phyloP scores from a whole-genome alignment of 805 yeast genomes.

The Metschnikowia anglica region DNA sequence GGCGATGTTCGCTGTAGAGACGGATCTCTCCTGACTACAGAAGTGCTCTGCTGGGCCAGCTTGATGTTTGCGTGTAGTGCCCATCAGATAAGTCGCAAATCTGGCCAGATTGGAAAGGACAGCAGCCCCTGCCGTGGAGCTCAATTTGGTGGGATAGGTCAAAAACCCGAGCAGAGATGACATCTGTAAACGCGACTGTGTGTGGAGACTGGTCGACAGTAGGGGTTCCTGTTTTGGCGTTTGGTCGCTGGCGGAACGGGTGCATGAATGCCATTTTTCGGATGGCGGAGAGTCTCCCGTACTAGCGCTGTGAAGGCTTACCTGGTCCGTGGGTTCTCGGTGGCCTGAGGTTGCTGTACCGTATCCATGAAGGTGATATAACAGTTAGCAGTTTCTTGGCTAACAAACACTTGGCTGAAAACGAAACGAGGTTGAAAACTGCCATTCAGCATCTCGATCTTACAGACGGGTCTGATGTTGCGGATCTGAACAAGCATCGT shows the following conservation, averaged over 20 bases:
- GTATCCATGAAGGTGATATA: constrained; percentile 7
- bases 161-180: constrained; percentile 7
- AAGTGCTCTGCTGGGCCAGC: constrained; percentile 12
- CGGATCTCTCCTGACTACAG: constrained; percentile 8
- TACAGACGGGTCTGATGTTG: constrained; percentile 1
- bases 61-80: constrained; percentile 10
- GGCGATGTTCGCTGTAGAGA: constrained; percentile 9
- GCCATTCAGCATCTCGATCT: neutral
- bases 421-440: neutral
- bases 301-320: constrained; percentile 3
- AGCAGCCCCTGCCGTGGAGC: constrained; percentile 4
- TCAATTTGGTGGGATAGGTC: constrained; percentile 7
- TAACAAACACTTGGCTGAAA: constrained; percentile 5
- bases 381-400: constrained; percentile 9
- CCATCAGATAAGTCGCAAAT: constrained; percentile 6
- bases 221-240: constrained; percentile 8
- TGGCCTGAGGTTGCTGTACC: constrained; percentile 10
- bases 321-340: constrained; percentile 10
- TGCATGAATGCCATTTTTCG: constrained; percentile 9
- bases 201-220: constrained; percentile 7
- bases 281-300: constrained; percentile 4
- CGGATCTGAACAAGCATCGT: neutral
- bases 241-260: constrained; percentile 11
- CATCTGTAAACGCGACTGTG: constrained; percentile 8
- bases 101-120: constrained; percentile 3